Percentiles rank a stretch among this genome's conserved stretches.
These are phyloP conservation scores for Coniella lustricola DNA, from an alignment of 2,329 filamentous ascomycete species.

Conservation along the genomic window DNA sequence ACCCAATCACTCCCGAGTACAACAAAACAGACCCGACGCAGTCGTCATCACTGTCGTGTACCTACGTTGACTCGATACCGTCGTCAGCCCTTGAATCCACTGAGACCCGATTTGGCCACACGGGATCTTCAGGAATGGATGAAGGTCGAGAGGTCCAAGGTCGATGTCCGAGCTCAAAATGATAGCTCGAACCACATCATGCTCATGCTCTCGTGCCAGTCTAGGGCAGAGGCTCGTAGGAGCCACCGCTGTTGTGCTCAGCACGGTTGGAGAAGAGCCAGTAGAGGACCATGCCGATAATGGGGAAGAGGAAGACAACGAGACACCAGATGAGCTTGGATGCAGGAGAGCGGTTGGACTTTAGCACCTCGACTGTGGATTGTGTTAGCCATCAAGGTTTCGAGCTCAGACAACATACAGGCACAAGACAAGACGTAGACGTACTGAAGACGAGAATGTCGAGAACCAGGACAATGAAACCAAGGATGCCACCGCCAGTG, in stretches of 20 bases:
- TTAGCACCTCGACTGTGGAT: slow-evolving; percentile 53
- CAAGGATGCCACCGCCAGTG: slow-evolving; percentile 53
- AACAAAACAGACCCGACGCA: too few relatives aligned
- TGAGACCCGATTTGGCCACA: too few relatives aligned
- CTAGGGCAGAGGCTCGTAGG: slow-evolving; percentile 45
- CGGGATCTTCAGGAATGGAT: too few relatives aligned
- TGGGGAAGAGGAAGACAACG: slow-evolving; percentile 57
- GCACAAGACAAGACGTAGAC: slow-evolving; percentile 22
- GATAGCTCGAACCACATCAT: neutral
- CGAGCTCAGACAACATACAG: neutral
- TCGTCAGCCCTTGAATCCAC: too few relatives aligned
- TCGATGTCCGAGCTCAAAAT: too few relatives aligned
- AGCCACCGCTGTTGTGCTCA: slow-evolving; percentile 42
- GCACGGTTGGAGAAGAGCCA: slow-evolving; percentile 57
- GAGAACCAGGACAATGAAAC: slow-evolving; percentile 53
- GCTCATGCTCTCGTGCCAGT: neutral
- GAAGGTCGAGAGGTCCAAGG: too few relatives aligned
- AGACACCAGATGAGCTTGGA: slow-evolving; percentile 58
- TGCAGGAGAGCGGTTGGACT: slow-evolving; percentile 51
- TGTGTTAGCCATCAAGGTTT: slow-evolving; percentile 13
- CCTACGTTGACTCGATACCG: too few relatives aligned
- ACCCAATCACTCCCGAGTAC: too few relatives aligned
- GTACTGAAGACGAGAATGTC: slow-evolving; percentile 58
- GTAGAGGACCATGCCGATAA: slow-evolving; percentile 55
- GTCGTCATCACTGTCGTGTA: too few relatives aligned